phyloP scores from a whole-genome alignment of 2,329 filamentous ascomycete genomes.

The Epichloe sylvatica region DNA sequence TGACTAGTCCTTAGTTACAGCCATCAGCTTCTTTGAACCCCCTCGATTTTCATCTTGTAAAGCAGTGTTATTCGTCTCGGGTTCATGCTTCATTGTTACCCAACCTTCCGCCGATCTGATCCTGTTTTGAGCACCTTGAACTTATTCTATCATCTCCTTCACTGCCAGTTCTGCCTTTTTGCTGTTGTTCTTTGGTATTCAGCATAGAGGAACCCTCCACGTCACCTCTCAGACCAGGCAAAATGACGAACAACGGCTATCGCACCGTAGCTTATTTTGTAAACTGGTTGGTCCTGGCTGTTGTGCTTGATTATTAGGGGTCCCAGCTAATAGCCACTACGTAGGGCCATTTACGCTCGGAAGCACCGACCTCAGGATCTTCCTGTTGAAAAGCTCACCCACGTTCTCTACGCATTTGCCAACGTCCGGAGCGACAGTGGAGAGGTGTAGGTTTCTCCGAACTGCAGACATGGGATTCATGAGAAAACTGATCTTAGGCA shows the following conservation, averaged over 20 bases:
- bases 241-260: slow-evolving; percentile 29
- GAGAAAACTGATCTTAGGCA: slow-evolving; percentile 8
- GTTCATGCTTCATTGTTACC: neutral
- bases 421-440: slow-evolving; percentile 68
- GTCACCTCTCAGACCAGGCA: neutral
- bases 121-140: neutral
- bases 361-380: slow-evolving; percentile 78
- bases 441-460: slow-evolving; percentile 47
- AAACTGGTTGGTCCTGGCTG: slow-evolving; percentile 38
- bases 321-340: neutral
- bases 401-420: slow-evolving; percentile 82
- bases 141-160: neutral
- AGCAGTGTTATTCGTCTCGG: neutral
- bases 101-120: neutral
- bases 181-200: neutral
- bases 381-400: slow-evolving; percentile 67
- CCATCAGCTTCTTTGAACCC: neutral
- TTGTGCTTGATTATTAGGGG: neutral
- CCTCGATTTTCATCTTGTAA: neutral
- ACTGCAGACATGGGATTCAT: neutral
- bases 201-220: neutral
- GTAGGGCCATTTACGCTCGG: slow-evolving; percentile 68
- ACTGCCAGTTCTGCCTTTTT: neutral
- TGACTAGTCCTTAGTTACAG: neutral
- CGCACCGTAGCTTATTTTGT: slow-evolving; percentile 60